Conservation (phyloP, 2,329 filamentous ascomycete genomes). For the Neopestalotiopsis rosae region DNA sequence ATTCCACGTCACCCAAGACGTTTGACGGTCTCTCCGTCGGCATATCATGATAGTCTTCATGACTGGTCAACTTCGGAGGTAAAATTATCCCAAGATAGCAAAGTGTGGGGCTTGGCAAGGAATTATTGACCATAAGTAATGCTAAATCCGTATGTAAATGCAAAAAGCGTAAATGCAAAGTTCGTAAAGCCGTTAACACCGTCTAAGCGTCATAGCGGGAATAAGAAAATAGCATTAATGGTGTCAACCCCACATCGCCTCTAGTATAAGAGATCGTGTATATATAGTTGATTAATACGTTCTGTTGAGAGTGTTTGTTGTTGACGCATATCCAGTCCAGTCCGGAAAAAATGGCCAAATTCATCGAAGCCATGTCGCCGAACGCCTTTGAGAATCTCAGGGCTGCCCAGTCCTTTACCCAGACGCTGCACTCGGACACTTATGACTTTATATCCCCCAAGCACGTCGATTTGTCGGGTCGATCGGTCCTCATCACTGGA, state of each 20-base stretch:
- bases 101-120: too few relatives aligned
- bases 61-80: too few relatives aligned
- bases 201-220: background rate
- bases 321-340: too few relatives aligned
- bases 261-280: background rate
- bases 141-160: background rate
- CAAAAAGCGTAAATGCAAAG: background rate
- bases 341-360: background rate
- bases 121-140: too few relatives aligned
- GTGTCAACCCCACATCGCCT: background rate
- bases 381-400: background rate
- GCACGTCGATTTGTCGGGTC: conserved; percentile 30
- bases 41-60: too few relatives aligned
- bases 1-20: too few relatives aligned
- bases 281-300: background rate
- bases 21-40: too few relatives aligned
- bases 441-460: conserved; percentile 36
- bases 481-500: conserved; percentile 52
- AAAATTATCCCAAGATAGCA: too few relatives aligned
- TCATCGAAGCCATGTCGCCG: background rate
- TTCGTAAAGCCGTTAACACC: background rate
- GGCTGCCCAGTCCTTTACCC: conserved; percentile 17
- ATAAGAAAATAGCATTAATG: background rate
- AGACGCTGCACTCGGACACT: conserved; percentile 33
- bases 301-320: background rate